Conservation (phyloP, 345 rosid species). For the Citrus mangshanensis region DNA sequence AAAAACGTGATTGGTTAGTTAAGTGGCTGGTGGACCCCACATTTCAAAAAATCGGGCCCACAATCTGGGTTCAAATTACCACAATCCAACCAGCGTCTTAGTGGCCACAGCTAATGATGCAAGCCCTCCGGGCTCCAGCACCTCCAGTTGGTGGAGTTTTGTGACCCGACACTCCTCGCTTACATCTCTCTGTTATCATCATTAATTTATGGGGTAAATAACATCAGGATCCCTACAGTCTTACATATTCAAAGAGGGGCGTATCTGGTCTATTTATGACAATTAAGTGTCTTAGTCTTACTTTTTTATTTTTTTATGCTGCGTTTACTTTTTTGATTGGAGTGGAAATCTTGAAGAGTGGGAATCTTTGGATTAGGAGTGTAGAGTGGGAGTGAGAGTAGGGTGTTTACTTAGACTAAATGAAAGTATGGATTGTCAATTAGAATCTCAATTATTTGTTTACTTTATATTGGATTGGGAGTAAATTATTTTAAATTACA, state of each 20-base stretch:
- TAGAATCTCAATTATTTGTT: too few relatives aligned
- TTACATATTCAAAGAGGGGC: background rate
- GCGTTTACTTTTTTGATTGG: too few relatives aligned
- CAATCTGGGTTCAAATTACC: slow-evolving; percentile 10
- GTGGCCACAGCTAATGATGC: slow-evolving; percentile 30
- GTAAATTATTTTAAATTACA: too few relatives aligned
- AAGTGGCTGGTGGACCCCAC: background rate
- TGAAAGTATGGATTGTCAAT: too few relatives aligned
- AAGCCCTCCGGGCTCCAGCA: too few relatives aligned
- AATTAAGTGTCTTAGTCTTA: background rate
- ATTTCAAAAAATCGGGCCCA: background rate
- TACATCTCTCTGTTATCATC: background rate
- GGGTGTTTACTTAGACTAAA: too few relatives aligned
- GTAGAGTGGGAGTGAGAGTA: too few relatives aligned
- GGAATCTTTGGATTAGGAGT: too few relatives aligned
- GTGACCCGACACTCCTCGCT: background rate
- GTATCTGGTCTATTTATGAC: too few relatives aligned
- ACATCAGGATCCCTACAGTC: background rate
- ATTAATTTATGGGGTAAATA: background rate
- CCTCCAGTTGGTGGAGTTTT: background rate
- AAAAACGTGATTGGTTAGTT: background rate
- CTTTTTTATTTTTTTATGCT: too few relatives aligned
- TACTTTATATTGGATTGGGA: too few relatives aligned
- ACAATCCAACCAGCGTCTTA: slow-evolving; percentile 13
- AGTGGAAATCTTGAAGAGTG: too few relatives aligned